Conservation (phyloP, 345 rosid species). For the Eucalyptus pauciflora region DNA sequence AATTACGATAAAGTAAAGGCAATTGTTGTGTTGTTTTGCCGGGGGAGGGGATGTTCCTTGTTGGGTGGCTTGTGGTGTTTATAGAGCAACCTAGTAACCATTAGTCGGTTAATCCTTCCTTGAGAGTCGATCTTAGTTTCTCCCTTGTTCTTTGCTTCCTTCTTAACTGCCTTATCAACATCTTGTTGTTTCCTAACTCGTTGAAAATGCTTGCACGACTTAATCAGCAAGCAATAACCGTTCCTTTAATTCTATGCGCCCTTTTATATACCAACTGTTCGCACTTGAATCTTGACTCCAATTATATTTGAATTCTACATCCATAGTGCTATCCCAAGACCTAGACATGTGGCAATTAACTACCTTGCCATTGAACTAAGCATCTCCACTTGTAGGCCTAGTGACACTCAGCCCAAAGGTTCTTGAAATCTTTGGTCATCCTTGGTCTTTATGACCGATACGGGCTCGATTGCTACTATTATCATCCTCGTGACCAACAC, state of each 20-base stretch:
- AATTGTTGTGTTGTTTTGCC: too few relatives aligned
- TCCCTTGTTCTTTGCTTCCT: background rate
- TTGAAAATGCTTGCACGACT: rapidly evolving
- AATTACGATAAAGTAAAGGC: too few relatives aligned
- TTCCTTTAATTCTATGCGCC: background rate
- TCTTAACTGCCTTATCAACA: background rate
- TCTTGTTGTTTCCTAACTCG: too few relatives aligned
- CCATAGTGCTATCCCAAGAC: background rate
- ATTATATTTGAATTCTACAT: background rate
- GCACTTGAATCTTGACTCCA: background rate
- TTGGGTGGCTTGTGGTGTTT: background rate
- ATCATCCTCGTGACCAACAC: background rate
- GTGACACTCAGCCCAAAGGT: background rate
- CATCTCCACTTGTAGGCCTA: background rate
- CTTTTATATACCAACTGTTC: background rate
- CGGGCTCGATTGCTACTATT: background rate
- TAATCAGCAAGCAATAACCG: background rate
- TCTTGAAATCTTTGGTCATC: too few relatives aligned
- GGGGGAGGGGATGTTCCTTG: too few relatives aligned
- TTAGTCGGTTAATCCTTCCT: background rate
- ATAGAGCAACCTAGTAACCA: too few relatives aligned
- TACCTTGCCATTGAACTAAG: background rate
- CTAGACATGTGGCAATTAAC: background rate
- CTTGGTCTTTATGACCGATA: too few relatives aligned
- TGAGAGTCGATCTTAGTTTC: background rate